Evolutionary conservation across 768 basidiomycete species (phyloP).

Genomic region (Pilatotrama ljubarskyi): DNA sequence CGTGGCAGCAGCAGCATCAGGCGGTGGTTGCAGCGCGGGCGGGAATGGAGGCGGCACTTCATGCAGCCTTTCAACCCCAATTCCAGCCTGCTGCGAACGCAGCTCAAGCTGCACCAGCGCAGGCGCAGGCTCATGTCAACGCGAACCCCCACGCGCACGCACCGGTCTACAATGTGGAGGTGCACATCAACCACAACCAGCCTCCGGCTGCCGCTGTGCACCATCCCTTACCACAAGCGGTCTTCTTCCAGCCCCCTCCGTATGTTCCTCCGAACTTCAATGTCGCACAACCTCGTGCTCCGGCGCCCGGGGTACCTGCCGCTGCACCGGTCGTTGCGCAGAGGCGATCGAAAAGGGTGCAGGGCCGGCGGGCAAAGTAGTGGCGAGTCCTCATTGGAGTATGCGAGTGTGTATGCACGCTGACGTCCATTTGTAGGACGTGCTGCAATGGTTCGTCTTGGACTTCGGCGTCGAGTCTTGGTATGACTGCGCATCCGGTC

Average conservation of each 20-base stretch:
- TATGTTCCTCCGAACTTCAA: not conserved
- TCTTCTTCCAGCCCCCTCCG: not conserved
- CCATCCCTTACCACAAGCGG: not conserved
- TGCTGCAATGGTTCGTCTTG: not conserved
- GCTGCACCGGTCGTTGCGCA: not conserved
- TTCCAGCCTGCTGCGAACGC: not conserved
- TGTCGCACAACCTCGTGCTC: not conserved
- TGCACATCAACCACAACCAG: constrained; percentile 14
- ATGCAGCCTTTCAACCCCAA: too few relatives aligned
- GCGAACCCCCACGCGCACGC: not conserved
- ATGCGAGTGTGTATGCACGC: too few relatives aligned
- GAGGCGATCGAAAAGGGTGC: not conserved
- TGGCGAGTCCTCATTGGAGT: not conserved
- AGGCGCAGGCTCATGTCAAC: not conserved
- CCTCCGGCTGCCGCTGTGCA: not conserved
- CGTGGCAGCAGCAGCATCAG: not conserved
- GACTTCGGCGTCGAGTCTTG: not conserved
- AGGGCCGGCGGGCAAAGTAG: not conserved
- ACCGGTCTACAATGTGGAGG: constrained; percentile 13
- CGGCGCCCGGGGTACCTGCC: not conserved
- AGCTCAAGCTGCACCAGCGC: not conserved
- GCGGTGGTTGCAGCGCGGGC: not conserved
- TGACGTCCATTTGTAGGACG: too few relatives aligned
- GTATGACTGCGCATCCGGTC: not conserved
- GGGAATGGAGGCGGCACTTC: not conserved